Evolutionary conservation across 2,329 filamentous ascomycete genomes (phyloP), one percentile per base, ranked within the genome.

Genomic region (Scedosporium aurantiacum): DNA sequence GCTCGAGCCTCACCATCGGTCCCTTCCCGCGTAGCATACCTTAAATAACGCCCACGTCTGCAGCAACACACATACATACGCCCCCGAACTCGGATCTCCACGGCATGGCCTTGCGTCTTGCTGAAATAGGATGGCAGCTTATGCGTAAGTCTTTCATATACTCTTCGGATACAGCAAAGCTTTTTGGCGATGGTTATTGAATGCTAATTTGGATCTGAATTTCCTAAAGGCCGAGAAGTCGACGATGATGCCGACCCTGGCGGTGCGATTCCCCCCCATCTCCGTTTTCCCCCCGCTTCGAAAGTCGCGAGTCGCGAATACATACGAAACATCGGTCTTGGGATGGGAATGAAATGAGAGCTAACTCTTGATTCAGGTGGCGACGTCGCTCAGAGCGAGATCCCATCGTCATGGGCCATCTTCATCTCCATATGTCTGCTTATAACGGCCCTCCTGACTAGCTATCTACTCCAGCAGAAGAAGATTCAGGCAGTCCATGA

Each of bases 401-500:
- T 96, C 66, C 90, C 91, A 72, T 89, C 92, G 68, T 97, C 94
- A 78, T 97, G 91, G 91, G 92, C 93, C 32, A 86, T 99, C 67
- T 96, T 97, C 76, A 99, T 99, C 70, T 85, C 96, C 68, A 96
- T 99, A 68, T 83, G 91, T 77, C 85, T 99, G 68, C 86, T 99
- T 69, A 96, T 97, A 67, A 84, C 89, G 66, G 93, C 94, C 64
- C 90, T 99, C 68, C 96, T 97, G 74, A 96, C 91, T 54, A 97
- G 92, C 80, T 99, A 99, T 77, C 88, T 95, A 67, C 83, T 99
- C 64, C 93, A 97, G 75, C 90, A 94, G 77, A 92, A 90, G 76
- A 97, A 95, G 77, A 92, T 99, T 62, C 94, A 97, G 70, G 94
- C 94, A 28, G 88, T 99, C 61, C 94, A 99, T 74, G 94, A 99